Evolutionary conservation across 108 stramenopile genomes (phyloP), one percentile per base, ranked within the genome.

Genomic region (Nitzschia sp.): DNA sequence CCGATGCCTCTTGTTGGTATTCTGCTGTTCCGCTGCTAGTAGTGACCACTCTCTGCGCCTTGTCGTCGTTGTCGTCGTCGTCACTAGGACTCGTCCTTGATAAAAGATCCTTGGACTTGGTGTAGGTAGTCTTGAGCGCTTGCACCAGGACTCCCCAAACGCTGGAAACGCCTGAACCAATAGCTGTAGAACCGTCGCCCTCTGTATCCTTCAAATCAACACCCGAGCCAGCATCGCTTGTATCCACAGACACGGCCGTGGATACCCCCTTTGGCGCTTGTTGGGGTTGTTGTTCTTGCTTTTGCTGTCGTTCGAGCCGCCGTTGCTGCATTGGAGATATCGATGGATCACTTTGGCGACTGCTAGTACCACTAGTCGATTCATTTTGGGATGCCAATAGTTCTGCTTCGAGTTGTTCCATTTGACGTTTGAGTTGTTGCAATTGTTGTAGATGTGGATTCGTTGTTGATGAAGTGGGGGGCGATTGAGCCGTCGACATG

Each of bases 381-480:
- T 8, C 5, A 15, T 35, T 0, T 33, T 46, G 25, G 11, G 24
- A 15, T 17, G 59, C 4, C 31, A 66, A 11, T 31, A 59, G 15
- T 46, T 56, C 21, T 2, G 24, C 17, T 54, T 53, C 54, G 3
- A 62, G 8, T 24, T 5, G 59, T 38, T 61, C 53, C 19, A 56
- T 46, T 64, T 49, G 21, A 0, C 32, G 38, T 35, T 66, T 54
- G 35, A 51, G 56, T 21, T 36, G 47, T 53, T 61, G 59, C 3
- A 60, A 28, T 48, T 66, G 32, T 54, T 55, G 36, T 15, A 58
- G 73, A 29, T 57, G 65, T 18, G 32, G 57, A 59, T 33, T 59
- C n/a, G 9, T 59, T 30, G 17, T 34, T 31, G 8, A 21, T 21
- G 42, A 33, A 31, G 46, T 29, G 29, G 5, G 30, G 36, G 36